Conservation (phyloP, 805 yeast species). For the Candida adriatica region DNA sequence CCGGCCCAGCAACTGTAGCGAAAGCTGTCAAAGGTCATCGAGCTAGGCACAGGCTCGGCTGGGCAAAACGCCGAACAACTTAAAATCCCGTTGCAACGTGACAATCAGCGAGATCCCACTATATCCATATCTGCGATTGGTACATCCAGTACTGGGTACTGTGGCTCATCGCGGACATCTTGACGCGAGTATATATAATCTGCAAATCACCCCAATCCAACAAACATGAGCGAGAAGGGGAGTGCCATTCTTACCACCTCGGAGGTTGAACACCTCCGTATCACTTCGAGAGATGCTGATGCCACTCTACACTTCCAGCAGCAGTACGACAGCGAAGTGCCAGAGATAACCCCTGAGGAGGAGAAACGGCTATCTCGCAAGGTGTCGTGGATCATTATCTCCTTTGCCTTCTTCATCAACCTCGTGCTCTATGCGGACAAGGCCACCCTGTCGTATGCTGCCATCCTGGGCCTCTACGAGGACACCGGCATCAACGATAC, state of each 20-base stretch:
- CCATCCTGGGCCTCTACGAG: constrained; percentile 40
- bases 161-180: too few relatives aligned
- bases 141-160: too few relatives aligned
- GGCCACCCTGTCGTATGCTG: constrained; percentile 41
- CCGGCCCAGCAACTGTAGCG: too few relatives aligned
- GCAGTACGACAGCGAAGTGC: constrained; percentile 26
- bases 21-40: neutral
- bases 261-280: too few relatives aligned
- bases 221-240: too few relatives aligned
- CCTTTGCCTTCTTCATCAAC: constrained; percentile 33
- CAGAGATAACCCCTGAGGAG: constrained; percentile 36
- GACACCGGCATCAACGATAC: constrained; percentile 38
- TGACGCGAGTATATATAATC: too few relatives aligned
- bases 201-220: too few relatives aligned
- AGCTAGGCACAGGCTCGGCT: too few relatives aligned
- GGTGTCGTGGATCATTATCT: constrained; percentile 30
- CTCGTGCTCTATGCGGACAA: constrained; percentile 44
- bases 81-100: neutral
- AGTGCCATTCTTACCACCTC: too few relatives aligned
- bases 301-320: constrained; percentile 31
- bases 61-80: too few relatives aligned
- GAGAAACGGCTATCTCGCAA: constrained; percentile 33
- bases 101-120: neutral
- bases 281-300: constrained; percentile 34
- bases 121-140: too few relatives aligned